These are phyloP conservation scores for Glycine latifolia DNA, from an alignment of 306 rosid genomes.

Conservation along the genomic window DNA sequence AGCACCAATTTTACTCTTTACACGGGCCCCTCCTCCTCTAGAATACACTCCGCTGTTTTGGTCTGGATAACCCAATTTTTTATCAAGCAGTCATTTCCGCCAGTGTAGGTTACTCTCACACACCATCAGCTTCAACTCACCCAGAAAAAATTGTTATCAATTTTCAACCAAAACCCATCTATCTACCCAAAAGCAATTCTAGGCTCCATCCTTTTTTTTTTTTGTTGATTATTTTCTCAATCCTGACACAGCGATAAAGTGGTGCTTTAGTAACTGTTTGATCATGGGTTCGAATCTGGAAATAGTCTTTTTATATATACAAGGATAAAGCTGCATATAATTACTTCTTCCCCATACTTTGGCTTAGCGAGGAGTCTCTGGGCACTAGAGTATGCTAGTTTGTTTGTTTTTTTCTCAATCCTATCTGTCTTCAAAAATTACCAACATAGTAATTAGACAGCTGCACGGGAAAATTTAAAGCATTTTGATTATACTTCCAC, in stretches of 20 bases:
- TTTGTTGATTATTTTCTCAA: slow-evolving; percentile 35
- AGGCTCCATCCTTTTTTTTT: slow-evolving; percentile 22
- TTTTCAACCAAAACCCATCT: slow-evolving; percentile 12
- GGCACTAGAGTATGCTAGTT: too few relatives aligned
- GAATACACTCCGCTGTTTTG: neutral
- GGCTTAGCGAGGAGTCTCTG: too few relatives aligned
- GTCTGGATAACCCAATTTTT: neutral
- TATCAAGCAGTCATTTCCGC: slow-evolving; percentile 33
- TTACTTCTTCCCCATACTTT: too few relatives aligned
- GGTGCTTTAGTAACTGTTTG: too few relatives aligned
- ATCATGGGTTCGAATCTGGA: too few relatives aligned
- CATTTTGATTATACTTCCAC: slow-evolving; percentile 52
- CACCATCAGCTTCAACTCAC: neutral
- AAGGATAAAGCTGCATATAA: too few relatives aligned
- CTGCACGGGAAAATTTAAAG: slow-evolving; percentile 65
- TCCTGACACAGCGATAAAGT: neutral
- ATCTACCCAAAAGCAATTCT: slow-evolving; percentile 33
- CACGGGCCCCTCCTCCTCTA: neutral
- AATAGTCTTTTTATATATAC: too few relatives aligned
- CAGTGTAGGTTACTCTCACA: neutral
- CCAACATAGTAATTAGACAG: slow-evolving; percentile 35
- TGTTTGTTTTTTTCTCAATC: neutral
- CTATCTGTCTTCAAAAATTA: slow-evolving; percentile 31
- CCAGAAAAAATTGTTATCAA: slow-evolving; percentile 14
- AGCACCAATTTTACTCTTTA: slow-evolving; percentile 4